Evolutionary conservation across 768 basidiomycete species (phyloP).

Genomic region (Mycena vitilis): DNA sequence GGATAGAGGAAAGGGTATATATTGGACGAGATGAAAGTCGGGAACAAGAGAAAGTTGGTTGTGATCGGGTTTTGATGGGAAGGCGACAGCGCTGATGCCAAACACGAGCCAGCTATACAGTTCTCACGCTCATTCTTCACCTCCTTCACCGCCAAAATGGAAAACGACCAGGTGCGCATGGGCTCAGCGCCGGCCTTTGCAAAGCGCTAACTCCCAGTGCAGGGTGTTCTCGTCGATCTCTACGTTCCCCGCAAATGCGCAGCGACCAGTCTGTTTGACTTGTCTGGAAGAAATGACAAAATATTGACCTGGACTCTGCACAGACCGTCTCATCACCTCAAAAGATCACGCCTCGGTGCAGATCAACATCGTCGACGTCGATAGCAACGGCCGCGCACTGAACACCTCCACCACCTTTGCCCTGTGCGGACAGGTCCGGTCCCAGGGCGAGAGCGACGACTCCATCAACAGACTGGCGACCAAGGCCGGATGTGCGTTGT

Average conservation of each 20-base stretch:
- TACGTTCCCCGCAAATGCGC: conserved; percentile 99
- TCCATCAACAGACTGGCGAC: conserved; percentile 96
- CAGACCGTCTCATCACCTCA: conserved; percentile 97
- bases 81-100: background rate
- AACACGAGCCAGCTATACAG: conserved; percentile 10
- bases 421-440: conserved; percentile 92
- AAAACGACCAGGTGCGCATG: conserved; percentile 83
- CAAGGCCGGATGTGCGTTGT: conserved; percentile 88
- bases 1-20: conserved; percentile 9
- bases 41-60: background rate
- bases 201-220: conserved; percentile 9
- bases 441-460: conserved; percentile 96
- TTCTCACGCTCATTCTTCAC: conserved; percentile 6
- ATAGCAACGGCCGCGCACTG: conserved; percentile 85
- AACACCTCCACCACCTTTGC: conserved; percentile 91
- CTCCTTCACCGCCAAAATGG: conserved; percentile 62
- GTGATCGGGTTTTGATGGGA: background rate
- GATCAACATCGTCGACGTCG: conserved; percentile 94
- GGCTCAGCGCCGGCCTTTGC: background rate
- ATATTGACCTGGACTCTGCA: conserved; percentile 14
- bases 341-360: conserved; percentile 99
- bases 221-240: conserved; percentile 99
- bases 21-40: conserved; percentile 24
- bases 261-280: conserved; percentile 84
- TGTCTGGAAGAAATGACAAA: conserved; percentile 13